Base-by-base conservation (phyloP, 23 red algal species). In the Agarophyton chilense region DNA sequence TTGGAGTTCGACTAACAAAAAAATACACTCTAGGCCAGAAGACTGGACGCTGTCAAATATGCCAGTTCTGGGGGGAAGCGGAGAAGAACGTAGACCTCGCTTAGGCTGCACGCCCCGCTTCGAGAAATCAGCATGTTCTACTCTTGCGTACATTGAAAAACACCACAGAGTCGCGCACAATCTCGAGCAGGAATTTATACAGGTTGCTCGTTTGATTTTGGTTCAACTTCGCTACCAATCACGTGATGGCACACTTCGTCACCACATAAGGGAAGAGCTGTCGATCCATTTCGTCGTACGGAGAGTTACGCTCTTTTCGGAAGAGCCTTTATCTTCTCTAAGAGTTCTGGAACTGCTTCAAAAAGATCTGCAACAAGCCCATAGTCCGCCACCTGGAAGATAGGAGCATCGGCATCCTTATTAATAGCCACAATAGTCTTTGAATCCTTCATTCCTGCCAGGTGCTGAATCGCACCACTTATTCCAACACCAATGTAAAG, bases 341-440 rank as follows among this genome's bases (percentile, higher is more conserved):
- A 32, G 57, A 98, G 75, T 52, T 95, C 80, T 12, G 96, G 96
- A 28, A 98, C 82, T 14, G 77, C 93, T 43, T 98, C 92, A 89
- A 98, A 98, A 65, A 98, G 91, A 57, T 98, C 96, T 47, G 82
- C 93, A 39, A 98, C 93, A 19, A 98, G 81, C 16, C 96, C 96
- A 55, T 98, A 98, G 66, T 98, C 96, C 25, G 96, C 96, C 4
- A 95, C 82, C 41, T 90, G 82, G 72, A 98, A 98, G 24, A 98
- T 98, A 16, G 96, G 96, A 21, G 96, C 96, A 49, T 98, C 96
- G 24, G 91, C 74, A 76, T 98, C 96, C 75, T 98, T 98, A 36
- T 98, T 98, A 73, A 98, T 98, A 43, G 96, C 96, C 14, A 98
- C 92, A 63, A 98, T 95, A 0, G 82, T 83, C 70, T 98, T 98